A percentile compares a stretch with the other conserved stretches of the same genome.
Evolutionary conservation across 805 yeast species (phyloP).

Genomic region (Groenewaldozyma salmanticensis): DNA sequence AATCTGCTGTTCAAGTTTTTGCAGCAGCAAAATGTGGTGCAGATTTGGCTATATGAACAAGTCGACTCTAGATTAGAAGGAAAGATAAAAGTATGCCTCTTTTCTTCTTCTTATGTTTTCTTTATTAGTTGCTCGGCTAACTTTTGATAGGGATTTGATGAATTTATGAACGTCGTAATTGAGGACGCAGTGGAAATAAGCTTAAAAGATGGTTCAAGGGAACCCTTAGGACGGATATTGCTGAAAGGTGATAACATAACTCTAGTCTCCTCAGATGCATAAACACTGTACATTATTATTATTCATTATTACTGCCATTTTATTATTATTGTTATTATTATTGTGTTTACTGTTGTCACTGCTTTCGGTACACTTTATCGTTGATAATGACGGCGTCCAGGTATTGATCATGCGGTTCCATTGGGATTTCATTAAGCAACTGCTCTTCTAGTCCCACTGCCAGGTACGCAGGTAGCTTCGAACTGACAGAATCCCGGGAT

Average conservation of each 20-base stretch:
- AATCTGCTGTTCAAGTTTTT: constrained; percentile 79
- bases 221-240: constrained; percentile 45
- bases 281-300: no score
- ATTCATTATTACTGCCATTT: no score
- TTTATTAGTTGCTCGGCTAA: constrained; percentile 1
- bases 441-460: constrained; percentile 66
- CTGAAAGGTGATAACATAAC: constrained; percentile 93
- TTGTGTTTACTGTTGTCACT: no score
- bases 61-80: constrained; percentile 71
- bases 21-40: constrained; percentile 71
- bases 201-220: constrained; percentile 39
- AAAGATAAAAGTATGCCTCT: constrained; percentile 40
- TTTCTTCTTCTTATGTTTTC: neutral
- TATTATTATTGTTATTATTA: no score
- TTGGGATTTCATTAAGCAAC: constrained; percentile 41
- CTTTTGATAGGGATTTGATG: constrained; percentile 71
- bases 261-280: constrained; percentile 39
- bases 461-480: constrained; percentile 26
- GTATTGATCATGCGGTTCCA: constrained; percentile 53
- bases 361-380: constrained; percentile 20
- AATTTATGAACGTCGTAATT: constrained; percentile 80
- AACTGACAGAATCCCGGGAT: neutral
- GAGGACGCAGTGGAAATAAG: constrained; percentile 57
- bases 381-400: constrained; percentile 47
- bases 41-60: constrained; percentile 88